phyloP scores from a whole-genome alignment of 202 grass and related monocot genomes.

The Brachypodium distachyon region DNA sequence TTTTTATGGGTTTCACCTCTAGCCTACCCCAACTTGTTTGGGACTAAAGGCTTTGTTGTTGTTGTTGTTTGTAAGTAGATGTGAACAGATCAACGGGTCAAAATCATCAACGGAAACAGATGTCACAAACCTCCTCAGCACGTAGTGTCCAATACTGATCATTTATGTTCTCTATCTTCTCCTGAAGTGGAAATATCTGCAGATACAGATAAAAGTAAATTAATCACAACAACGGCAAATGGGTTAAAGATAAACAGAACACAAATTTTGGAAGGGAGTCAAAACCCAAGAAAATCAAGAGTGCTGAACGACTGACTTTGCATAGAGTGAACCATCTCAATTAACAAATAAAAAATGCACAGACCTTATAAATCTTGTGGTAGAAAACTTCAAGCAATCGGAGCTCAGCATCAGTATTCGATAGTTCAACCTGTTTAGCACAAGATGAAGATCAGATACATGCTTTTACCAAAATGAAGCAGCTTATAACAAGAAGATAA shows the following conservation, averaged over 20 bases:
- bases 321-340: not conserved
- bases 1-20: no score
- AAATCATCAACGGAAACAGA: conserved; percentile 3
- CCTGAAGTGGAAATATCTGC: conserved; percentile 68
- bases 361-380: conserved; percentile 95
- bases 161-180: conserved; percentile 95
- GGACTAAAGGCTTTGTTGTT: no score
- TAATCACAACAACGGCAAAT: not conserved
- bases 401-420: conserved; percentile 76
- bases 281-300: conserved; percentile 2
- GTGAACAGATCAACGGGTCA: not conserved
- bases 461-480: not conserved
- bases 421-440: conserved; percentile 76
- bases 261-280: not conserved
- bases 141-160: conserved; percentile 89
- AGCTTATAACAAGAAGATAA: not conserved
- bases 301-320: not conserved
- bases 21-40: no score
- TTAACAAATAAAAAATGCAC: conserved; percentile 15
- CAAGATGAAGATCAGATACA: conserved; percentile 17
- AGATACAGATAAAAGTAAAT: conserved; percentile 1
- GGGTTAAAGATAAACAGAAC: not conserved
- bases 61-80: no score
- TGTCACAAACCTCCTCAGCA: conserved; percentile 70
- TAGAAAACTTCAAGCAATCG: conserved; percentile 96